Evolutionary conservation across 129 eudicot species (phyloP), one percentile per base, ranked within the genome.

Genomic region (Arctium lappa): DNA sequence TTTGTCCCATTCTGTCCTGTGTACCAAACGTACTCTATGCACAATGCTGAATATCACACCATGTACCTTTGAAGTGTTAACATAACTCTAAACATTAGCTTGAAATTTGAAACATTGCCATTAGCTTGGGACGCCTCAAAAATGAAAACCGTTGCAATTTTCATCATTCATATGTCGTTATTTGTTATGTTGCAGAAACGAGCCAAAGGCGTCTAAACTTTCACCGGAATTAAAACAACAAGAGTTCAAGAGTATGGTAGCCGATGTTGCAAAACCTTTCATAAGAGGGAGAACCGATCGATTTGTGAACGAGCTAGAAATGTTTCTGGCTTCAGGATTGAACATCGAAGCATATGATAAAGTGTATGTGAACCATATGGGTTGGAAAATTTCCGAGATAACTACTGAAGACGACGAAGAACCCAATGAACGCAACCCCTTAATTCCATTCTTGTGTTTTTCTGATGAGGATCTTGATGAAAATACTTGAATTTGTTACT

Each of bases 321-420:
- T 91, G 30, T 94, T 94, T 91, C 63, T 94, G 38, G 96, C 96
- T 66, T 91, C 97, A 2, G 94, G 89, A 44, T 82, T 92, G 66
- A 92, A 75, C 44, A 86, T 94, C 16, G 93, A 92, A 48, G 97
- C 96, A 10, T 94, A 91, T 56, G 97, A 92, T 84, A 86, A 81
- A 86, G 89, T 84, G 63, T 94, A 91, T 78, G 72, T 81, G 30
- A 85, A 74, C 78, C 90, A 89, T 84, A 80, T 94, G 82, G 97
- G 98, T 62, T 89, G 96, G 94, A 87, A 84, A 69, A 37, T 80
- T 66, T 82, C 84, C 16, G 93, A 83, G 77, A 84, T 84, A 75
- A 56, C 69, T 68, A 33, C 18, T 5, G 86, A 79, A 18, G 90
- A 87, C 0, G 85, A 56, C 4, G 90, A 88, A 37, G 87, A 87